Percentiles rank a stretch among this genome's conserved stretches.
These are phyloP conservation scores for Paradendryphiella salina DNA, from an alignment of 2,329 filamentous ascomycete species.

Conservation along the genomic window DNA sequence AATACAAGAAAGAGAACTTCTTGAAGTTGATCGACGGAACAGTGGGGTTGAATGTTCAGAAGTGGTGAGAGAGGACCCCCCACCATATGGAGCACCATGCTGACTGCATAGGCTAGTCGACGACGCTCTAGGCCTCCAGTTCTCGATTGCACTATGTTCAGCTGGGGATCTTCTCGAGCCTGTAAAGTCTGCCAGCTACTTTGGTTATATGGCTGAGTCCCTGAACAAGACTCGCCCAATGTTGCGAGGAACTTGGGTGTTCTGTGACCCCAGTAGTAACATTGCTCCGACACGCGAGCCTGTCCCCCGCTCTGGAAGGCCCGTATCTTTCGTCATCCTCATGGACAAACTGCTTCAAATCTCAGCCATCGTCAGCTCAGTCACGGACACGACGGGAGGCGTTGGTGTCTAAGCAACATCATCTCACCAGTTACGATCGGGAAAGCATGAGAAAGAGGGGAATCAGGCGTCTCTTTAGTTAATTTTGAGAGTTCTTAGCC, in stretches of 20 bases:
- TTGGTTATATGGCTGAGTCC: constrained; percentile 19
- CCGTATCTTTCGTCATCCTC: constrained; percentile 21
- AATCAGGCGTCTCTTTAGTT: not conserved
- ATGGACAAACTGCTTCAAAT: constrained; percentile 32
- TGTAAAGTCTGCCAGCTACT: constrained; percentile 22
- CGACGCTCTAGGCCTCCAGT: constrained; percentile 21
- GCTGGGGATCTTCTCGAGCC: constrained; percentile 31
- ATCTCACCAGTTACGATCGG: not conserved
- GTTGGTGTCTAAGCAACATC: constrained; percentile 2
- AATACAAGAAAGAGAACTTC: constrained; percentile 18
- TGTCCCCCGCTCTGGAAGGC: constrained; percentile 17
- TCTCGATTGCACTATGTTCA: constrained; percentile 27
- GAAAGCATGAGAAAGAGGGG: not conserved
- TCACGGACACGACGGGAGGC: constrained; percentile 5
- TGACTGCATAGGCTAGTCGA: constrained; percentile 26
- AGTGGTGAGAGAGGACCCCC: constrained; percentile 25
- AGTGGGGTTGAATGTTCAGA: constrained; percentile 23
- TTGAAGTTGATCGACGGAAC: constrained; percentile 16
- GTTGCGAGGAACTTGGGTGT: constrained; percentile 37
- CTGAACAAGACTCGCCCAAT: constrained; percentile 27
- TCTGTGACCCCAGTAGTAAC: constrained; percentile 29
- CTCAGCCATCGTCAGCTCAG: constrained; percentile 30
- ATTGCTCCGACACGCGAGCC: constrained; percentile 3
- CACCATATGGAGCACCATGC: not conserved
- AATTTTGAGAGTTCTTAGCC: not conserved